Base-by-base conservation (phyloP, 2,329 filamentous ascomycete species). In the Aquanectria penicillioides region DNA sequence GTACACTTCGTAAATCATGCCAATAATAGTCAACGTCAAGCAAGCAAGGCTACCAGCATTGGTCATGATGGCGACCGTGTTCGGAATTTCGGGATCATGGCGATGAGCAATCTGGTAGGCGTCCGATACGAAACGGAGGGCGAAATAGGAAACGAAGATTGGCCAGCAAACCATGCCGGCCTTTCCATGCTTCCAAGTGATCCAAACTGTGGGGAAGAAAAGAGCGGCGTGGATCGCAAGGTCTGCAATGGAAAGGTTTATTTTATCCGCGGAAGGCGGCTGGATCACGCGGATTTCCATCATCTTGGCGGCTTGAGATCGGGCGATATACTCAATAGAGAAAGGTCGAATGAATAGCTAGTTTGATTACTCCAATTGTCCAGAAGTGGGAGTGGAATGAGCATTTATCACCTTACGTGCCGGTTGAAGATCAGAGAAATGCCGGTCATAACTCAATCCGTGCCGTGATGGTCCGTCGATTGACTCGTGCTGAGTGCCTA, bases 111-210 rank as follows among this genome's bases (percentile, higher is more conserved):
- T 20, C 23, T 40, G 34, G 17, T 53, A 57, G 10, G 38, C 33
- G 2, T 57, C 48, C 6, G 25, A 46, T 9, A 64, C 38, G 25
- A 71, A 64, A 18, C 64, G 62, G 12, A 64, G 57, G 3, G 20
- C 28, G 20, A 69, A 68, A 34, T 64, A 65, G 5, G 59, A 62
- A 2, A 67, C 28, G 4, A 69, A 64, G 8, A 72, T 69, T 4
- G 68, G 67, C 70, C 69, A 72, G 53, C 69, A 71, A n/a, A 70
- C 64, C 62, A 71, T 71, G n/a, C 70, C 70, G 1, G 62, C 54
- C 26, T 71, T 72, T 4, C 70, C 69, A 50, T 71, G 69, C 18
- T 69, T 70, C 15, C 40, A 53, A 9, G 55, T 29, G n/a, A 57
- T 53, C 25, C 38, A 53, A 2, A 47, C 3, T 5, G 23, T 29